These are phyloP conservation scores for Penicillium sp. DNA, from an alignment of 2,329 filamentous ascomycete genomes.

Conservation along the genomic window DNA sequence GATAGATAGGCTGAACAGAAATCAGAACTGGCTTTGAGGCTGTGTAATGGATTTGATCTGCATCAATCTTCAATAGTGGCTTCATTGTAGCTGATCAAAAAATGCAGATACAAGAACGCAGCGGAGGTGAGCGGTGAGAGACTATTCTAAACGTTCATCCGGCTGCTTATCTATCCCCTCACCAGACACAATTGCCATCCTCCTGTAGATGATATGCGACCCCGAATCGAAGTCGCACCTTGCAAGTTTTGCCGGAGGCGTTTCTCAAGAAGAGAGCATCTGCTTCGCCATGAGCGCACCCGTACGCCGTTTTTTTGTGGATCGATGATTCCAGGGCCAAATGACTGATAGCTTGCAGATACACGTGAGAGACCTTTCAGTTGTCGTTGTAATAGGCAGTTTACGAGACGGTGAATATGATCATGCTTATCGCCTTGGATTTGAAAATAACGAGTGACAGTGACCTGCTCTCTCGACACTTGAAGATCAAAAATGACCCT, in stretches of 20 bases:
- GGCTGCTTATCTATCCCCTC: background rate
- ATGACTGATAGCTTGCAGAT: background rate
- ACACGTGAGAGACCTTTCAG: background rate
- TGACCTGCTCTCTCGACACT: background rate
- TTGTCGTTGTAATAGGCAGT: background rate
- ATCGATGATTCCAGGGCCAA: background rate
- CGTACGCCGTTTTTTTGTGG: background rate
- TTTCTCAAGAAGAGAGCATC: background rate
- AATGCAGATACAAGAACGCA: background rate
- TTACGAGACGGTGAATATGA: conserved; percentile 3
- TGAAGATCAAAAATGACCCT: background rate
- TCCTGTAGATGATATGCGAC: background rate
- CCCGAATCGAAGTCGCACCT: background rate
- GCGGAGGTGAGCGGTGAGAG: background rate
- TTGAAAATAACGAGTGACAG: background rate
- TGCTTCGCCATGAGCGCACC: conserved; percentile 2
- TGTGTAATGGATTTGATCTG: background rate
- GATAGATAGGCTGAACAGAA: background rate
- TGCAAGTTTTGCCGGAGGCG: conserved; percentile 3
- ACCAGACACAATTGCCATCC: background rate
- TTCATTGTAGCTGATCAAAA: background rate
- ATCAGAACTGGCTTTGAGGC: background rate
- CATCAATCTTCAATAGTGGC: background rate
- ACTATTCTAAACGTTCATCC: background rate
- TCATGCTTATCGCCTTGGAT: background rate